Percentiles rank a stretch among this genome's conserved stretches.
phyloP scores from a whole-genome alignment of 257 asterid species.

The Nicotiana noctiflora region DNA sequence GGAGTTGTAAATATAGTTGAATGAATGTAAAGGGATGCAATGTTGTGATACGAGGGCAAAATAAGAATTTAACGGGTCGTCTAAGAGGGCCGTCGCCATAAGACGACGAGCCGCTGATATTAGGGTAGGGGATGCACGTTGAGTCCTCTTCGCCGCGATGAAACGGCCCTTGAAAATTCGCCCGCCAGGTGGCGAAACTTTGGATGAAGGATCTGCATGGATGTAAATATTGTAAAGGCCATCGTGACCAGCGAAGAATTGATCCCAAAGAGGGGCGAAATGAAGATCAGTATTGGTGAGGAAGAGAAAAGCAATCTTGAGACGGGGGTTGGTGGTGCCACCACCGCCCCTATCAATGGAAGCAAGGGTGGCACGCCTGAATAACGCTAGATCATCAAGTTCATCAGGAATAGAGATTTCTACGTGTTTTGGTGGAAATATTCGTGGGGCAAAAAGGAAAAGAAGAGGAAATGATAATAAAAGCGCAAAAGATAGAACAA shows the following conservation, averaged over 20 bases:
- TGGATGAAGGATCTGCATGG: slow-evolving; percentile 54
- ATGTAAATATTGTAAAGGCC: slow-evolving; percentile 53
- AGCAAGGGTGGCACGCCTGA: slow-evolving; percentile 54
- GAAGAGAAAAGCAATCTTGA: slow-evolving; percentile 69
- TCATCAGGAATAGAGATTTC: slow-evolving; percentile 54
- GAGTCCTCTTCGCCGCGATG: slow-evolving; percentile 43
- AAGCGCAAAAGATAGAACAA: slow-evolving; percentile 35
- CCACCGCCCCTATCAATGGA: slow-evolving; percentile 10
- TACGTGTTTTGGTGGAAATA: slow-evolving; percentile 39
- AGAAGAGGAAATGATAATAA: slow-evolving; percentile 50
- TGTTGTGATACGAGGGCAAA: slow-evolving; percentile 62
- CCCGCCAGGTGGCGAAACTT: slow-evolving; percentile 37
- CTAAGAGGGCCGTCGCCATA: slow-evolving; percentile 63
- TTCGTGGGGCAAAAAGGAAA: slow-evolving; percentile 38
- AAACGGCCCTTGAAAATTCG: slow-evolving; percentile 37
- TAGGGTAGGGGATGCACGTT: slow-evolving; percentile 52
- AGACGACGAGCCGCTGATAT: slow-evolving; percentile 80
- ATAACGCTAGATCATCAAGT: slow-evolving; percentile 61
- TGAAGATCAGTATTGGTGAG: slow-evolving; percentile 61
- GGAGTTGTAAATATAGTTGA: slow-evolving; percentile 35
- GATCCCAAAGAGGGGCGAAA: slow-evolving; percentile 65
- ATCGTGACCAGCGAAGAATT: slow-evolving; percentile 35
- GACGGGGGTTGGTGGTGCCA: slow-evolving; percentile 24
- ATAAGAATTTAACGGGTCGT: slow-evolving; percentile 49
- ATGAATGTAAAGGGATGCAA: slow-evolving; percentile 64